Percentiles rank a stretch among this genome's conserved stretches.
phyloP scores from a whole-genome alignment of 345 rosid genomes.

The Bretschneidera sinensis region DNA sequence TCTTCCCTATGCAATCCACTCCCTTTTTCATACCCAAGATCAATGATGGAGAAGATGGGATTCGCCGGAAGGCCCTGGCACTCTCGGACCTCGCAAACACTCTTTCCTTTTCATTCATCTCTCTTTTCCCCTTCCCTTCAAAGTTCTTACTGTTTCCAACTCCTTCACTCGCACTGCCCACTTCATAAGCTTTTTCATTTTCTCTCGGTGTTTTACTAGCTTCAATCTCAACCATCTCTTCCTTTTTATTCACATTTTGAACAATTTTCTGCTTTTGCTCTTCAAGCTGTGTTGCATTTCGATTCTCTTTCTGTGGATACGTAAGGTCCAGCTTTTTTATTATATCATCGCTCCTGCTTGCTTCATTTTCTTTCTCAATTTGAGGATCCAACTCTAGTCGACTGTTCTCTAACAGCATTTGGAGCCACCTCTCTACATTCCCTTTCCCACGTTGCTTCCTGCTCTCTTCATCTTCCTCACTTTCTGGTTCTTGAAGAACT shows the following conservation, averaged over 20 bases:
- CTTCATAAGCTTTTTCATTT: conserved; percentile 3
- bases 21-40: conserved; percentile 74
- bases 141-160: conserved; percentile 22
- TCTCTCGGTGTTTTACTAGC: conserved; percentile 4
- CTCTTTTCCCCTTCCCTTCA: conserved; percentile 35
- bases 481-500: conserved; percentile 33
- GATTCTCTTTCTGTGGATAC: conserved; percentile 46
- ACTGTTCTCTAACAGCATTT: conserved; percentile 58
- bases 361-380: conserved; percentile 20
- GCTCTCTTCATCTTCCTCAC: conserved; percentile 74
- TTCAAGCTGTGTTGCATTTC: conserved; percentile 16
- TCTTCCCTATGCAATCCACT: conserved; percentile 80
- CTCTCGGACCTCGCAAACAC: conserved; percentile 66
- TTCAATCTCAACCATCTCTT: conserved; percentile 22
- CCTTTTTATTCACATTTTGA: conserved; percentile 13
- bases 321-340: conserved; percentile 44
- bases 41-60: conserved; percentile 91
- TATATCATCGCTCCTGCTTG: conserved; percentile 44
- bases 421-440: conserved; percentile 92
- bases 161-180: conserved; percentile 1
- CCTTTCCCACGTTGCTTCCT: conserved; percentile 79
- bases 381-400: conserved; percentile 37
- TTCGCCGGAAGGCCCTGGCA: conserved; percentile 66
- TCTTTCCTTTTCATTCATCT: conserved; percentile 45
- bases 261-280: conserved; percentile 16